Base-by-base conservation (phyloP, 331 rosid genomes). In the Malus hybrid region DNA sequence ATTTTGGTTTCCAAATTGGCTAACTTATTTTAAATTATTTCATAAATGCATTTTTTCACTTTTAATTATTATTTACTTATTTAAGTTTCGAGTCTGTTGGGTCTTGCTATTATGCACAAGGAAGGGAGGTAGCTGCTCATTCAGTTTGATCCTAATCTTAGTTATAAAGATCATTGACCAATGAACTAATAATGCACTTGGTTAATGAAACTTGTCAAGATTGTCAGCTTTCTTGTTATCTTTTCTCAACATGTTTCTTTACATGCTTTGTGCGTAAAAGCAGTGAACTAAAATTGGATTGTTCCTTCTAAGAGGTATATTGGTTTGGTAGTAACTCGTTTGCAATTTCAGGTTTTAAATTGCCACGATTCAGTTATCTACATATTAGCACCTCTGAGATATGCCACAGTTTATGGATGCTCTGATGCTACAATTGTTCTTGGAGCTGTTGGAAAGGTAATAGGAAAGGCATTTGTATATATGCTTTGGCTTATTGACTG, bases 391-490 rank as follows among this genome's bases (percentile, higher is more conserved):
- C 99, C 99, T 76, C 71, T 95, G 90, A 85, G 91, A 87, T 95
- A 88, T 70, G 98, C 93, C 77, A 95, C 97, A 48, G 82, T 95
- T 72, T 89, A 92, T 86, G 99, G 99, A 76, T 90, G 98, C 86
- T 95, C 99, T 56, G 99, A 95, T 89, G 84, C 96, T 67, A 95
- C 99, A 36, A 86, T 95, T 69, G 91, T 95, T 79, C 75, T 95
- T 71, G 99, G 99, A 82, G 98, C 99, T 64, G 97, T 95, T 81
- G 99, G 99, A 79, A 95, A 92, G 98, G 99, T 95, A 89, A 88
- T 65, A 31, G 32, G 31, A 52, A 71, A 50, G 7, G 3, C 46
- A n/a, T 67, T 74, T 74, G 14, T 6, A 4, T 46, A 44, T 46
- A 32, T 75, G 61, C n/a, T 31, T 76, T 42, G 77, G 29, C 48